A percentile compares a stretch with the other conserved stretches of the same genome.
phyloP scores from a whole-genome alignment of 176 grass and related monocot species.

The Carex myosuroides region DNA sequence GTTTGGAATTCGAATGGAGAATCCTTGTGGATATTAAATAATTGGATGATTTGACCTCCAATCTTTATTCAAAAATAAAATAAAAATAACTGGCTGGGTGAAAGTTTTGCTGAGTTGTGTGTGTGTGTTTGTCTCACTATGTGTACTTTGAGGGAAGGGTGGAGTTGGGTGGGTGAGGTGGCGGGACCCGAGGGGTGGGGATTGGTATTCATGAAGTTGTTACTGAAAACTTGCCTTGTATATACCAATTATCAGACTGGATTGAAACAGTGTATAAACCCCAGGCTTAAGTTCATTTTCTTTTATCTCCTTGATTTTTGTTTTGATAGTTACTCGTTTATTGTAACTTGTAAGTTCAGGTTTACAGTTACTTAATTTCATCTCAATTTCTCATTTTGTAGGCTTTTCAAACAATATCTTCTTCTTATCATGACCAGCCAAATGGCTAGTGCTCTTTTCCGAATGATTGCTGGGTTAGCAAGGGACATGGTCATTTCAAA shows the following conservation, averaged over 20 bases:
- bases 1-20: too few species aligned
- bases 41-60: too few species aligned
- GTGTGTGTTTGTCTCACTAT: not conserved
- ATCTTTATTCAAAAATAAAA: too few species aligned
- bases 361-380: not conserved
- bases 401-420: conserved; percentile 88
- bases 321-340: too few species aligned
- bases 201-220: not conserved
- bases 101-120: not conserved
- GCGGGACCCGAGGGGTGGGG: not conserved
- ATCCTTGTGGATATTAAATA: too few species aligned
- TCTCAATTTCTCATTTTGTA: not conserved
- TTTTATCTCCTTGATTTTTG: not conserved
- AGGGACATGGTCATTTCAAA: conserved; percentile 77
- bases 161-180: not conserved
- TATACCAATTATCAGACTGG: not conserved
- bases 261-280: not conserved
- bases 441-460: conserved; percentile 52
- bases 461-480: conserved; percentile 42
- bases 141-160: not conserved
- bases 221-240: not conserved
- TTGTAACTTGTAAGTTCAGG: not conserved
- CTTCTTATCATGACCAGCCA: conserved; percentile 65
- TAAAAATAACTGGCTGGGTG: too few species aligned
- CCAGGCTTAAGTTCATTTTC: not conserved